These are phyloP conservation scores for Botrytis fragariae DNA, from an alignment of 2,329 filamentous ascomycete genomes.

Conservation along the genomic window DNA sequence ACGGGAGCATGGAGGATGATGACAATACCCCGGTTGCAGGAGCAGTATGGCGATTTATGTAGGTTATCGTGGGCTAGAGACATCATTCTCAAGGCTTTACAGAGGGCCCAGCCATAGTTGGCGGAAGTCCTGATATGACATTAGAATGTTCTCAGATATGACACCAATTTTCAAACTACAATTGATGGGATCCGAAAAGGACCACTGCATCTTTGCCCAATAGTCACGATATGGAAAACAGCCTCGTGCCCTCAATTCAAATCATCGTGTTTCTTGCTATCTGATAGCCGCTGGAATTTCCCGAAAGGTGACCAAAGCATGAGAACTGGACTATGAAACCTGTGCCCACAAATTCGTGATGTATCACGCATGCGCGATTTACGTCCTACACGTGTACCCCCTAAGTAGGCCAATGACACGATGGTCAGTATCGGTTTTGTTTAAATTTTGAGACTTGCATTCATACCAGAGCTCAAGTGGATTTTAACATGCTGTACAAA, in stretches of 20 bases:
- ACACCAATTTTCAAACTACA: not conserved
- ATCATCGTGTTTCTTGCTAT: not conserved
- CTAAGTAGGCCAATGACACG: not conserved
- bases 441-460: not conserved
- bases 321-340: not conserved
- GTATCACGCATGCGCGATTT: not conserved
- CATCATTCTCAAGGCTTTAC: not conserved
- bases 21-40: constrained; percentile 30
- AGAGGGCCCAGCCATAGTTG: not conserved
- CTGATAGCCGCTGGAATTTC: not conserved
- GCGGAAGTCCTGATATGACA: not conserved
- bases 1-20: constrained; percentile 30
- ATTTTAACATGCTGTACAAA: not conserved
- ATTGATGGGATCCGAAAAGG: not conserved
- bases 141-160: not conserved
- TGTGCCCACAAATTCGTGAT: not conserved
- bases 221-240: not conserved
- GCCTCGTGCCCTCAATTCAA: not conserved
- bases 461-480: not conserved
- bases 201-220: not conserved
- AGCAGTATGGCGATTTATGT: constrained; percentile 34
- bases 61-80: not conserved
- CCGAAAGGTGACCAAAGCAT: not conserved
- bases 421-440: not conserved
- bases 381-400: not conserved